Evolutionary conservation across 2,329 filamentous ascomycete genomes (phyloP), one percentile per base, ranked within the genome.

Genomic region (Fusarium humuli): DNA sequence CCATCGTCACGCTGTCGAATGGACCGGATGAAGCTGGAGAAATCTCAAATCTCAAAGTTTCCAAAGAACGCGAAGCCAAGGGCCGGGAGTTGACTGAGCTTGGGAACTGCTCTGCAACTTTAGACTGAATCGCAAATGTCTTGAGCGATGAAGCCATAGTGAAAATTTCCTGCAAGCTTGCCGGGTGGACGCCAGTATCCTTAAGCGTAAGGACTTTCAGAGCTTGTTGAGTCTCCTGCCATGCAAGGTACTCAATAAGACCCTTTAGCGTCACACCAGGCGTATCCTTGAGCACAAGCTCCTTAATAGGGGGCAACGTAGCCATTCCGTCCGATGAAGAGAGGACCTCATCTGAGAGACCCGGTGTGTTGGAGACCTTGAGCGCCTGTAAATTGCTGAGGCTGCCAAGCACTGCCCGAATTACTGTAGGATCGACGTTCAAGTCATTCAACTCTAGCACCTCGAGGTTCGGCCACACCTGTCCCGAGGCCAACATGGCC

Each of bases 41-140:
- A 77, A 98, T 92, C 80, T 98, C 95, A 77, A 91, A 98, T 73
- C 95, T 91, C 16, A 98, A 83, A 5, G 88, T 91, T 71, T 85
- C 83, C 22, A 98, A 86, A 18, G 90, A 90, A 57, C 81, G 83
- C 4, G 93, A 97, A 9, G 86, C 80, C 54, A 98, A 82, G 0
- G 89, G 88, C 2, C 89, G 90, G 4, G 84, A 79, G 20, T 79
- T 81, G 2, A 82, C 79, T 18, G 82, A 79, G n/a, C 80, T 76
- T 6, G 85, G 84, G 72, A 90, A 85, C 3, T 85, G 77, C 5
- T 84, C 81, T 20, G 83, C 75, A 22, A 88, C 84, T 62, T 83
- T 83, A 49, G 85, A 80, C 52, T 85, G 84, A 42, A 89, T 81
- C 30, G 86, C 85, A 18, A 90, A 81, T 12, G 89, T 87, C 57